Base-by-base conservation (phyloP, 2,329 filamentous ascomycete species). In the Ophiostoma montium region DNA sequence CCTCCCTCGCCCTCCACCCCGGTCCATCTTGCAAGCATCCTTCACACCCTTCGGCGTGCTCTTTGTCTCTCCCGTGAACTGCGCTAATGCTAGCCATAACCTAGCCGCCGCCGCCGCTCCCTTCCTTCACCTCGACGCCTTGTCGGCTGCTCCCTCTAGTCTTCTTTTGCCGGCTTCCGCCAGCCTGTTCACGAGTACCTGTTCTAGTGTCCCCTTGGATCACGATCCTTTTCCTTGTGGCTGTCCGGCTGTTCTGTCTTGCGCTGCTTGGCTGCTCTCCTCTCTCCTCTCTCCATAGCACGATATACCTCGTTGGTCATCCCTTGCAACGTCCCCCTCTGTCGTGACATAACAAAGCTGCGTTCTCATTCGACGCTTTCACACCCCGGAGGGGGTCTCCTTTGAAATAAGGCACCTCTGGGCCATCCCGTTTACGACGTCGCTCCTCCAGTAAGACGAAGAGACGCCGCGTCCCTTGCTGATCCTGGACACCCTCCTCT, bases 71-170 rank as follows among this genome's bases (percentile, higher is more conserved):
- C 35, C 46, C 47, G 50, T 15, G 9, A 31, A 46, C n/a, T 16
- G 49, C 50, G 47, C 50, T 52, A 52, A 46, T 42, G 36, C 30
- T 46, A 16, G 13, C 47, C 39, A 43, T 35, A 36, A 43, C 39
- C 49, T 49, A 51, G 46, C 35, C 47, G 43, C 39, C 41, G 35
- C 41, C 31, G 50, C 47, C 39, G 39, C 39, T 21, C 48, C 27
- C 27, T 41, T 45, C 38, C 35, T 48, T 51, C 39, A 51, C 50
- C 50, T 52, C 39, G 23, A 31, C 23, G n/a, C 15, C 7, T n/a
- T 19, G 15, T 31, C 39, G 2, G 6, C 39, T 12, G 13, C 8
- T 31, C 3, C 30, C n/a, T 30, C 30, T 19, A 39, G 8, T 19
- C 36, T 21, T 27, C 19, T 42, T 16, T 19, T 33, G 16, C 7